Evolutionary conservation across 1,139 yeast species (phyloP).

Genomic region (Geotrichum macrosporum): DNA sequence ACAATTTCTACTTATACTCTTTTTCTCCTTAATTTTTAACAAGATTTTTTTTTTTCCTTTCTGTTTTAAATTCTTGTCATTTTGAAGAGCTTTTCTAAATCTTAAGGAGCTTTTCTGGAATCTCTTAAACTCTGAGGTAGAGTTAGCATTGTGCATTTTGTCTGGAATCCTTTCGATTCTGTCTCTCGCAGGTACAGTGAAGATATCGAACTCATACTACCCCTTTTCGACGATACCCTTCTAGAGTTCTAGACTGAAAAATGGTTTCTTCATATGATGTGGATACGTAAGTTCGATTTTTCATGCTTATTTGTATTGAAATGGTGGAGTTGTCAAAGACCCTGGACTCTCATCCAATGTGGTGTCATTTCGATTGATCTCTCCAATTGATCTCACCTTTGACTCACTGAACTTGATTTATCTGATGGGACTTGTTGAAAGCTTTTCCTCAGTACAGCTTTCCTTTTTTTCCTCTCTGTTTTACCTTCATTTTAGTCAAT

Average conservation of each 20-base stretch:
- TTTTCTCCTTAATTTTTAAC: too few species aligned
- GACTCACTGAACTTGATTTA: not conserved
- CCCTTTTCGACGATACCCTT: too few species aligned
- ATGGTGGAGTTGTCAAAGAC: not conserved
- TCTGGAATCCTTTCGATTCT: too few species aligned
- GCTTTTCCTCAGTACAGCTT: not conserved
- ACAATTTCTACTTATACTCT: too few species aligned
- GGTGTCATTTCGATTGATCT: not conserved
- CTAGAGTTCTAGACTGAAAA: too few species aligned
- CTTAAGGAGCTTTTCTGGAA: too few species aligned
- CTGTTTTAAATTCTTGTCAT: too few species aligned
- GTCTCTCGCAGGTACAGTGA: too few species aligned
- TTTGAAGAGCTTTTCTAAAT: too few species aligned
- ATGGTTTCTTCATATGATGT: constrained; percentile 21
- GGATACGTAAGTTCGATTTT: constrained; percentile 18
- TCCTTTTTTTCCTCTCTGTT: not conserved
- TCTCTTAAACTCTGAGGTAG: too few species aligned
- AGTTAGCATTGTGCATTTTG: too few species aligned
- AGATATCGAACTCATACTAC: too few species aligned
- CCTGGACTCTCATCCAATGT: not conserved
- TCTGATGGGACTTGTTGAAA: not conserved
- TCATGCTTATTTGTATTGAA: not conserved
- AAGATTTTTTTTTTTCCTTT: not conserved
- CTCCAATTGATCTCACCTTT: not conserved
- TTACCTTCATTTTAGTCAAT: not conserved